Conservation (phyloP, 2,329 filamentous ascomycete genomes). For the Chrysosporium queenslandicum region DNA sequence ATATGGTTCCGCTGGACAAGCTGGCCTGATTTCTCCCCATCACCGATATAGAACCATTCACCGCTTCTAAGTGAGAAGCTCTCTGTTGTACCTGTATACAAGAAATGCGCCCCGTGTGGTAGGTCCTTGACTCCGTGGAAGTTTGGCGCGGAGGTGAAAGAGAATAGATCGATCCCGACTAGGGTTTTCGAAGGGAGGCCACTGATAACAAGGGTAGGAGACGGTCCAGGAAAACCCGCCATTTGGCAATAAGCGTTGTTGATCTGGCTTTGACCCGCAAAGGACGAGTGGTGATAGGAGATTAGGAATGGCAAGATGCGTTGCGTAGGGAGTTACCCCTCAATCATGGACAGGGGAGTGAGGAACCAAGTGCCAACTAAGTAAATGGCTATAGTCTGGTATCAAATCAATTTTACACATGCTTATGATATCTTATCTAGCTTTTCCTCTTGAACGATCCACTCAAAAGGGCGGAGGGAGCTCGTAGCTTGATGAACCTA, state of each 20-base stretch:
- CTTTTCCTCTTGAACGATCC: too few species aligned
- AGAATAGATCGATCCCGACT: conserved; percentile 46
- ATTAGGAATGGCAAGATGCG: too few species aligned
- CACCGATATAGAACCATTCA: conserved; percentile 48
- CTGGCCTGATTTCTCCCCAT: conserved; percentile 4
- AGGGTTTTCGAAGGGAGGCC: conserved; percentile 39
- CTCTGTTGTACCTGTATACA: conserved; percentile 50
- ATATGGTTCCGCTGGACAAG: conserved; percentile 22
- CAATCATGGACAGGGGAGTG: too few species aligned
- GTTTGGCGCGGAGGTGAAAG: conserved; percentile 52
- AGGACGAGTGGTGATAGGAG: too few species aligned
- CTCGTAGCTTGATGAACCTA: background rate
- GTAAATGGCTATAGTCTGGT: too few species aligned
- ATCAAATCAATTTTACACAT: too few species aligned
- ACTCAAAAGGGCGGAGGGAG: too few species aligned
- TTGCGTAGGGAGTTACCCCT: too few species aligned
- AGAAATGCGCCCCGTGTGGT: conserved; percentile 50
- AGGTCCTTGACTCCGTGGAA: conserved; percentile 54
- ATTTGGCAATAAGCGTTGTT: conserved; percentile 9
- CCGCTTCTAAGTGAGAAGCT: conserved; percentile 53
- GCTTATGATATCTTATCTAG: too few species aligned
- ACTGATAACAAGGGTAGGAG: conserved; percentile 37
- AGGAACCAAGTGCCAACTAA: too few species aligned
- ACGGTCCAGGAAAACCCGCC: conserved; percentile 22
- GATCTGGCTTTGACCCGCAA: too few species aligned